phyloP scores from a whole-genome alignment of 257 asterid species.

The Gynochthodes officinalis region DNA sequence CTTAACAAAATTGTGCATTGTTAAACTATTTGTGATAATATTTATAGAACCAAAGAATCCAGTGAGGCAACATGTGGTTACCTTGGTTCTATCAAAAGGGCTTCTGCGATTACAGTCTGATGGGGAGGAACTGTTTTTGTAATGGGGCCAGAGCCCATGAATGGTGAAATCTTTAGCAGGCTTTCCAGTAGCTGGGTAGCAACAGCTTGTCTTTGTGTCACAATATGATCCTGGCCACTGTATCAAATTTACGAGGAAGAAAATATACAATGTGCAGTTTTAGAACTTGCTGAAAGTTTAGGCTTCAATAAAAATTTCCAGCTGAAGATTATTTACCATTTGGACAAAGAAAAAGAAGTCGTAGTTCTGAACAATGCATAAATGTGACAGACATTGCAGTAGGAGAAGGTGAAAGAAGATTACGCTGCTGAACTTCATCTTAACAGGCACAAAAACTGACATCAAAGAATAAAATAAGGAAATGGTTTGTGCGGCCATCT shows the following conservation, averaged over 20 bases:
- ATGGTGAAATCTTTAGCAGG: background rate
- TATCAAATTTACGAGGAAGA: background rate
- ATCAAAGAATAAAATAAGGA: background rate
- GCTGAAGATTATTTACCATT: background rate
- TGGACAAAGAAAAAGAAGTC: constrained; percentile 32
- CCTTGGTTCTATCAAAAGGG: background rate
- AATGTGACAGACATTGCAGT: constrained; percentile 5
- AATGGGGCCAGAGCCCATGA: constrained; percentile 5
- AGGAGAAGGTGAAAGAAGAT: background rate
- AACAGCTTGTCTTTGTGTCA: constrained; percentile 3
- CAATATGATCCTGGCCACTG: constrained; percentile 9
- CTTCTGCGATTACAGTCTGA: background rate
- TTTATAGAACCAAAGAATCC: background rate
- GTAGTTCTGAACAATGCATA: constrained; percentile 14
- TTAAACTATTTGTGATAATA: too few relatives aligned
- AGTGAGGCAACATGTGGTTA: background rate
- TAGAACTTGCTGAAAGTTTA: background rate
- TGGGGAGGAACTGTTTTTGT: background rate
- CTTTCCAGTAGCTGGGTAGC: constrained; percentile 9
- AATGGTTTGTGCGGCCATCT: background rate
- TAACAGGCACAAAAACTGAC: background rate
- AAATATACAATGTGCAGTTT: background rate
- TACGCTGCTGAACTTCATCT: background rate
- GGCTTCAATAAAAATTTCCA: background rate
- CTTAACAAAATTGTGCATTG: background rate